A percentile compares a stretch with the other conserved stretches of the same genome.
Conservation (phyloP, 306 rosid genomes). For the Herpetospermum pedunculosum region DNA sequence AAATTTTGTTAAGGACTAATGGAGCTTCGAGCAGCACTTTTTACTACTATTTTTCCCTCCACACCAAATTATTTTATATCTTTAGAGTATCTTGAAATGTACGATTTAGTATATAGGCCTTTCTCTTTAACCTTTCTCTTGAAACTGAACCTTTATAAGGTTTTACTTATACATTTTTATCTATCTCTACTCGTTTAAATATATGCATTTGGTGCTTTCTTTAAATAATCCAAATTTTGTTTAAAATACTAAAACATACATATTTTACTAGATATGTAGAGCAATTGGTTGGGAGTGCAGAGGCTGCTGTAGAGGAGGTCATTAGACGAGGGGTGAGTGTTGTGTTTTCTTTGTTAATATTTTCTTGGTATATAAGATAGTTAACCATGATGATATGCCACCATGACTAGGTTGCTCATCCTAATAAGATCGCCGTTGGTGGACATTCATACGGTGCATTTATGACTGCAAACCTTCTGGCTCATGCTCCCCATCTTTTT, state of each 20-base stretch:
- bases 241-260: constrained; percentile 3
- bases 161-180: background rate
- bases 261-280: constrained; percentile 62
- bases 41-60: background rate
- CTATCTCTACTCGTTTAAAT: background rate
- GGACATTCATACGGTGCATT: constrained; percentile 99
- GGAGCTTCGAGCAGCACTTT: background rate
- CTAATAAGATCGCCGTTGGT: constrained; percentile 83
- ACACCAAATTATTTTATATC: background rate
- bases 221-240: background rate
- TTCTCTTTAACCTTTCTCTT: background rate
- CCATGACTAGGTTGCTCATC: constrained; percentile 74
- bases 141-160: background rate
- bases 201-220: background rate
- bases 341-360: constrained; percentile 1
- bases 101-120: background rate
- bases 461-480: constrained; percentile 98
- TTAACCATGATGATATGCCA: constrained; percentile 12
- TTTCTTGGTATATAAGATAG: background rate
- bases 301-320: constrained; percentile 96
- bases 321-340: constrained; percentile 68
- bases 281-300: constrained; percentile 91
- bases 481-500: constrained; percentile 97
- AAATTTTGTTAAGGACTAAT: no score
- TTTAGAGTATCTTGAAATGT: background rate